These are phyloP conservation scores for Hippophae gyantsensis DNA, from an alignment of 306 rosid genomes.

Conservation along the genomic window DNA sequence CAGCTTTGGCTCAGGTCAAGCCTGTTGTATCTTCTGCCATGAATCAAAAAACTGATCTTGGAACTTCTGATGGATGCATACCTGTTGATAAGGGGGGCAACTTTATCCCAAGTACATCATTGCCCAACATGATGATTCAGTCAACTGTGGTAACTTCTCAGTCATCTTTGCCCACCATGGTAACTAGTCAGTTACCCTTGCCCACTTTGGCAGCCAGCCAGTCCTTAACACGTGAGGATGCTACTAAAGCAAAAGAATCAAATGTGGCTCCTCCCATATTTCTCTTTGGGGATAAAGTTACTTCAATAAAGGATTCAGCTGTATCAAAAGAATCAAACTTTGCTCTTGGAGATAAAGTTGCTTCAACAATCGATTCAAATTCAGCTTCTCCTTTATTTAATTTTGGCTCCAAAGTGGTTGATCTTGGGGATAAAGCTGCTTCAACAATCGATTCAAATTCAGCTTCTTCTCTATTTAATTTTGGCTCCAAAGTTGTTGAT, in stretches of 20 bases:
- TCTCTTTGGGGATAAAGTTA: slow-evolving; percentile 34
- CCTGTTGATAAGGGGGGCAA: slow-evolving; percentile 26
- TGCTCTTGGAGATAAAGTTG: slow-evolving; percentile 32
- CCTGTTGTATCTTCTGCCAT: slow-evolving; percentile 14
- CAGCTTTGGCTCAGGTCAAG: slow-evolving; percentile 23
- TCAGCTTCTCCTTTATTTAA: slow-evolving; percentile 14
- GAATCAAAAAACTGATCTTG: slow-evolving; percentile 22
- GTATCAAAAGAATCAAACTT: slow-evolving; percentile 27
- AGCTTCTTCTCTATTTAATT: no score
- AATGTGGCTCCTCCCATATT: slow-evolving; percentile 22
- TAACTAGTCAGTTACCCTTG: background rate
- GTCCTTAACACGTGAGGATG: slow-evolving; percentile 24
- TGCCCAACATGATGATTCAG: slow-evolving; percentile 20
- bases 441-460: no score
- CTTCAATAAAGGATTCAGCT: slow-evolving; percentile 16
- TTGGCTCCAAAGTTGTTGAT: no score
- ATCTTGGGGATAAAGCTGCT: no score
- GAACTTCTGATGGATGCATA: slow-evolving; percentile 24
- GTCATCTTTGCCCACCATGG: slow-evolving; percentile 21
- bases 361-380: slow-evolving; percentile 25
- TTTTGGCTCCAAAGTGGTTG: no score
- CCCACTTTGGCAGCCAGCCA: no score
- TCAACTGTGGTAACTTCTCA: slow-evolving; percentile 14
- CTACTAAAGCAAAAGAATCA: slow-evolving; percentile 28
- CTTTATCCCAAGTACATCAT: slow-evolving; percentile 14